These are phyloP conservation scores for Yamadazyma atlantica DNA, from an alignment of 1,139 yeast species.

Conservation along the genomic window DNA sequence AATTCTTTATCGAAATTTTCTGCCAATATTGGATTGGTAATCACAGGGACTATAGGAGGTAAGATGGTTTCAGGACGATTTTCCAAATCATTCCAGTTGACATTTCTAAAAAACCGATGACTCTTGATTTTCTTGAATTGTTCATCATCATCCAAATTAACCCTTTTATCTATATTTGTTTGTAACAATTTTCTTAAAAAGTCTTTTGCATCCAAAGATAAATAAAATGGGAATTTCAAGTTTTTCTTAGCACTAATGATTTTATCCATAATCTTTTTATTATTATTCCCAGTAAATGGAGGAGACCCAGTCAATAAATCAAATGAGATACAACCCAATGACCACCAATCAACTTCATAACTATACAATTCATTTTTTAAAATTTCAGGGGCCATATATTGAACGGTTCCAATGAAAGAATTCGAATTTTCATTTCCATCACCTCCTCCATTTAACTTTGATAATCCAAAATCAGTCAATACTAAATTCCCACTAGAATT, in stretches of 20 bases:
- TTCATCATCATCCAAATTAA: constrained; percentile 56
- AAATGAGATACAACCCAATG: constrained; percentile 84
- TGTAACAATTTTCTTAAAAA: constrained; percentile 69
- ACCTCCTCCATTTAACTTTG: constrained; percentile 58
- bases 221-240: constrained; percentile 75
- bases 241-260: constrained; percentile 64
- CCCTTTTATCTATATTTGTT: constrained; percentile 71
- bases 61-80: constrained; percentile 29
- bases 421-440: constrained; percentile 25
- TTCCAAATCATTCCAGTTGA: constrained; percentile 74
- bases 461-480: constrained; percentile 88
- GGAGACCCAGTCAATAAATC: constrained; percentile 91
- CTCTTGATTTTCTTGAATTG: constrained; percentile 54
- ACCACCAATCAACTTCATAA: constrained; percentile 94
- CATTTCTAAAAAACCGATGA: constrained; percentile 76
- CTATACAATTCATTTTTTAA: constrained; percentile 84
- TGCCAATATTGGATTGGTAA: constrained; percentile 83
- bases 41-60: constrained; percentile 86
- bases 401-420: constrained; percentile 90
- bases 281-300: constrained; percentile 89
- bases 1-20: constrained; percentile 90
- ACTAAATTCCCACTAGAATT: constrained; percentile 79
- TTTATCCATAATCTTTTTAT: constrained; percentile 78
- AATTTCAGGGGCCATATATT: constrained; percentile 96
- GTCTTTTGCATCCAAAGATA: constrained; percentile 85